Conservation (phyloP, 306 rosid species). For the Acacia confusa region DNA sequence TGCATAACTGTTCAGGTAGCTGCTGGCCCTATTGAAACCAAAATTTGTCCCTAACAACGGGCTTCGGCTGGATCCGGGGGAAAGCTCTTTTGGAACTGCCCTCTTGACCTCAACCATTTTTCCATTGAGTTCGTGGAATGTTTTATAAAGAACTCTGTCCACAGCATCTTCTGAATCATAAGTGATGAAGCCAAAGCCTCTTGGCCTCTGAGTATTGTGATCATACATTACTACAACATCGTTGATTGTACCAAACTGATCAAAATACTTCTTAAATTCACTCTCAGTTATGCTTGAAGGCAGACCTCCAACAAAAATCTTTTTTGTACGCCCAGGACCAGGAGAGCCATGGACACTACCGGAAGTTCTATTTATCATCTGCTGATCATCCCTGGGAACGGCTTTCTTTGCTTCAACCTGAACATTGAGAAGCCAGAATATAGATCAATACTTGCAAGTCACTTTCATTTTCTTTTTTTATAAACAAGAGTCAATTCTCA, state of each 20-base stretch:
- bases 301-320: conserved; percentile 93
- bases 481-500: conserved; percentile 17
- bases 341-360: conserved; percentile 67
- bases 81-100: conserved; percentile 91
- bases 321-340: conserved; percentile 77
- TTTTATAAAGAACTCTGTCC: conserved; percentile 76
- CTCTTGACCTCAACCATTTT: conserved; percentile 96
- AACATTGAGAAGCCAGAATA: conserved; percentile 35
- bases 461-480: conserved; percentile 17
- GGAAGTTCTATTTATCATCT: conserved; percentile 50
- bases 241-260: conserved; percentile 78
- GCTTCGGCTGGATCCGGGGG: conserved; percentile 75
- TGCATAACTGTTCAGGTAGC: conserved; percentile 64
- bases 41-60: conserved; percentile 72
- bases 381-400: conserved; percentile 92
- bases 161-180: conserved; percentile 88
- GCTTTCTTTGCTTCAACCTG: conserved; percentile 99
- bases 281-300: conserved; percentile 82
- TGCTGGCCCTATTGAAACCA: conserved; percentile 63
- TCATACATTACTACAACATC: conserved; percentile 97
- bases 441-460: conserved; percentile 28
- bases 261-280: conserved; percentile 80
- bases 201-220: conserved; percentile 94
- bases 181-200: conserved; percentile 95
- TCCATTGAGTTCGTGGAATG: conserved; percentile 89